Percentiles rank a stretch among this genome's conserved stretches.
Evolutionary conservation across 371 early-diverging fungal genomes (phyloP).

Genomic region (Mucor velutinosus): DNA sequence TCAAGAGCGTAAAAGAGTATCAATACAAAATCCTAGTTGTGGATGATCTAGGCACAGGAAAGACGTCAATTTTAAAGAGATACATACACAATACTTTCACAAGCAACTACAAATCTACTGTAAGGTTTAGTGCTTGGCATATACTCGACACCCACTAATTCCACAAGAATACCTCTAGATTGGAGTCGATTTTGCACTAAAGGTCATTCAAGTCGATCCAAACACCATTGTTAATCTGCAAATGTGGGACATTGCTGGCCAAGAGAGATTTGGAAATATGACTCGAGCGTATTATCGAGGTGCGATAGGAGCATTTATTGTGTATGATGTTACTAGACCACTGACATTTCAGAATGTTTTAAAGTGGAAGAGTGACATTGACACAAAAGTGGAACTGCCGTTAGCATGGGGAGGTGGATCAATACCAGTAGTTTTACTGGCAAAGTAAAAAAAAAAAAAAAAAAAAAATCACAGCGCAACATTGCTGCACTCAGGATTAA

Average conservation of each 20-base stretch:
- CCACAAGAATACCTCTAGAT: constrained; percentile 44
- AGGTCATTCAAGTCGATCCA: constrained; percentile 56
- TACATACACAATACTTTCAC: constrained; percentile 95
- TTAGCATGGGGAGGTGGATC: constrained; percentile 37
- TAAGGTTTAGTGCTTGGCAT: background rate
- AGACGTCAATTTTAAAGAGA: constrained; percentile 90
- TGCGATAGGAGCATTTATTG: constrained; percentile 67
- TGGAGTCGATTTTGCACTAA: constrained; percentile 90
- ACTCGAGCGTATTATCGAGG: constrained; percentile 73
- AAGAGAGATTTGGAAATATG: constrained; percentile 69
- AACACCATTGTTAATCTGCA: background rate
- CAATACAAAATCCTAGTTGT: constrained; percentile 93
- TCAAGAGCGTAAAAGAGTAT: constrained; percentile 39
- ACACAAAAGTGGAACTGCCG: constrained; percentile 43
- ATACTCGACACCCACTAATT: background rate
- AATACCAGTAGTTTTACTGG: constrained; percentile 50
- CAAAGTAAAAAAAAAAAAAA: constrained; percentile 48
- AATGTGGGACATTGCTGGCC: constrained; percentile 76
- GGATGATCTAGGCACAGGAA: constrained; percentile 97
- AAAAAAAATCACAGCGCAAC: background rate
- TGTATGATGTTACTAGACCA: constrained; percentile 68
- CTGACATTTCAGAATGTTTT: constrained; percentile 62
- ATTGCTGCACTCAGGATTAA: background rate
- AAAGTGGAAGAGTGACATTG: constrained; percentile 59
- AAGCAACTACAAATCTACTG: constrained; percentile 92